Evolutionary conservation across 148 eudicot species (phyloP).

Genomic region (Cornus suecica): DNA sequence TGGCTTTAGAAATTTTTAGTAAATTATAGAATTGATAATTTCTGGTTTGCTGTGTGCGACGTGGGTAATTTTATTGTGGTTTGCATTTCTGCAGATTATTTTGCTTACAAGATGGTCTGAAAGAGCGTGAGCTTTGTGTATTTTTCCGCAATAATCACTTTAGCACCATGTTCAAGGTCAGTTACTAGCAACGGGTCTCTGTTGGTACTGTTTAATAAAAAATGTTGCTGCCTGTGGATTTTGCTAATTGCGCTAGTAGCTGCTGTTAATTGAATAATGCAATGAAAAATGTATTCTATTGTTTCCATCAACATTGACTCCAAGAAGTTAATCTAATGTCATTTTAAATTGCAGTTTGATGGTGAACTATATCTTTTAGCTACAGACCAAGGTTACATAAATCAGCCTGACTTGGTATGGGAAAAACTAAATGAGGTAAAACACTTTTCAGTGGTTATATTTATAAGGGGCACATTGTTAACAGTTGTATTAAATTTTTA

Average conservation of each 20-base stretch:
- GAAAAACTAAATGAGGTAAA: constrained; percentile 94
- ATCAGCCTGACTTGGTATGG: constrained; percentile 96
- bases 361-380: constrained; percentile 76
- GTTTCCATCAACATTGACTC: background rate
- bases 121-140: constrained; percentile 87
- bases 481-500: background rate
- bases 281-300: background rate
- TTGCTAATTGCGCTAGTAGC: background rate
- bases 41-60: constrained; percentile 3
- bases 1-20: background rate
- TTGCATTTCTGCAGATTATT: constrained; percentile 54
- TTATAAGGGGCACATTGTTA: background rate
- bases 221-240: background rate
- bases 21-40: background rate
- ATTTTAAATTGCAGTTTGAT: constrained; percentile 57
- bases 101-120: constrained; percentile 70
- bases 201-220: background rate
- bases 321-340: background rate
- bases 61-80: constrained; percentile 2
- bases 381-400: constrained; percentile 89
- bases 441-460: background rate
- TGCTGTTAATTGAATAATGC: background rate
- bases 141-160: constrained; percentile 98
- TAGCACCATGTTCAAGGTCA: constrained; percentile 95
- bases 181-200: background rate